These are phyloP conservation scores for Chamaecyparis obtusa DNA, from an alignment of 75 land plant species.

Conservation along the genomic window DNA sequence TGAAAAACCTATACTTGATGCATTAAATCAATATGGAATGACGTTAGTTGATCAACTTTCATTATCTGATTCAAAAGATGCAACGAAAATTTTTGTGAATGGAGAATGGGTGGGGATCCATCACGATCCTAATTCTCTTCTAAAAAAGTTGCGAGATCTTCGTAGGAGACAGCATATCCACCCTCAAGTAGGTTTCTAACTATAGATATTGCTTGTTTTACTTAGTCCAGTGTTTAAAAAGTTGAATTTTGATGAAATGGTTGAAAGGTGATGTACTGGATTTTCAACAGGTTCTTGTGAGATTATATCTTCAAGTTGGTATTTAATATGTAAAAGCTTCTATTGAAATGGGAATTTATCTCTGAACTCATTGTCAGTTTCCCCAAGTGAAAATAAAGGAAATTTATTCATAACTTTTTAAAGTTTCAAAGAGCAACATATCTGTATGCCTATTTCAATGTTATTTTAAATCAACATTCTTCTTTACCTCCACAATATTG, in stretches of 20 bases:
- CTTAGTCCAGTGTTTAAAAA: background rate
- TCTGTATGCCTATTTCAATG: background rate
- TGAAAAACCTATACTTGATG: conserved; percentile 33
- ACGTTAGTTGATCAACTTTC: conserved; percentile 32
- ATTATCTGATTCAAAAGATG: conserved; percentile 19
- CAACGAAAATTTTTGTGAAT: conserved; percentile 70
- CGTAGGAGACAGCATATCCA: conserved; percentile 46
- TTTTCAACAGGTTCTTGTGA: background rate
- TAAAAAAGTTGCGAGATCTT: conserved; percentile 27
- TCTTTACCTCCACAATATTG: background rate
- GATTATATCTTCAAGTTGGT: background rate
- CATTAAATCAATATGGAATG: conserved; percentile 48
- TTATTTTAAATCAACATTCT: background rate
- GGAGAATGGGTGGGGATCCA: conserved; percentile 82
- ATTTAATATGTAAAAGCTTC: background rate
- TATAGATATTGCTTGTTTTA: background rate
- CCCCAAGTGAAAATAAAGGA: background rate
- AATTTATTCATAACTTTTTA: background rate
- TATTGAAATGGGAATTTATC: background rate
- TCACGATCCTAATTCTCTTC: conserved; percentile 41
- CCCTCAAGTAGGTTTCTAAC: conserved; percentile 32
- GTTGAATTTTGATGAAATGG: background rate
- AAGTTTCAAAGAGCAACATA: background rate
- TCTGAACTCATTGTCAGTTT: background rate
- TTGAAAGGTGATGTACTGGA: background rate